Evolutionary conservation across 805 yeast genomes (phyloP).

Genomic region (Myxozyma sirexii): DNA sequence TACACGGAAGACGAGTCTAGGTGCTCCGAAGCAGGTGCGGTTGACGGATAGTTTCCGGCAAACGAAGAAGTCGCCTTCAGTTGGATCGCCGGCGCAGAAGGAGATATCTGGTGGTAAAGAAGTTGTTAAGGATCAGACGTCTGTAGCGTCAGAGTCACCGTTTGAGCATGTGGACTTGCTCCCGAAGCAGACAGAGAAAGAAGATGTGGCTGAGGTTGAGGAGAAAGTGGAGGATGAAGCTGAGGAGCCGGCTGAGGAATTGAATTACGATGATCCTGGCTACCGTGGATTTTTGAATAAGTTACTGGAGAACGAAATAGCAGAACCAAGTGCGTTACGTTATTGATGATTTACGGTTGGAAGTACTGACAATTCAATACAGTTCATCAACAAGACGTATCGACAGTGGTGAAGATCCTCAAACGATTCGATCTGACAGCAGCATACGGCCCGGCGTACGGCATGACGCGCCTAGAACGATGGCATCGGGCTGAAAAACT

Average conservation of each 20-base stretch:
- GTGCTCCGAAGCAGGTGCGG: slow-evolving; percentile 16
- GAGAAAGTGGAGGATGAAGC: not conserved
- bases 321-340: slow-evolving; percentile 22
- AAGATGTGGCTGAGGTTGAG: not conserved
- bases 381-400: slow-evolving; percentile 41
- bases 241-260: slow-evolving; percentile 3
- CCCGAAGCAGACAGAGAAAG: not conserved
- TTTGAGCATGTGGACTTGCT: slow-evolving; percentile 1
- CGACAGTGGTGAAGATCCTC: slow-evolving; percentile 41
- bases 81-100: not conserved
- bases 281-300: slow-evolving; percentile 5
- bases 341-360: not conserved
- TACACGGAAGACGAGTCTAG: not conserved
- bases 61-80: slow-evolving; percentile 8
- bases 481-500: slow-evolving; percentile 46
- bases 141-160: not conserved
- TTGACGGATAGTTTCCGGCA: slow-evolving; percentile 19
- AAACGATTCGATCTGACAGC: slow-evolving; percentile 43
- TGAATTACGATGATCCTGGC: slow-evolving; percentile 19
- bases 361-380: slow-evolving; percentile 27
- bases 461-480: slow-evolving; percentile 45
- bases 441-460: slow-evolving; percentile 47
- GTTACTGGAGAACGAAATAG: slow-evolving; percentile 7
- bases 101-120: not conserved
- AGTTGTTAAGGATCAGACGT: not conserved